Base-by-base conservation (phyloP, 2,329 filamentous ascomycete genomes). In the Hypocrella siamensis region DNA sequence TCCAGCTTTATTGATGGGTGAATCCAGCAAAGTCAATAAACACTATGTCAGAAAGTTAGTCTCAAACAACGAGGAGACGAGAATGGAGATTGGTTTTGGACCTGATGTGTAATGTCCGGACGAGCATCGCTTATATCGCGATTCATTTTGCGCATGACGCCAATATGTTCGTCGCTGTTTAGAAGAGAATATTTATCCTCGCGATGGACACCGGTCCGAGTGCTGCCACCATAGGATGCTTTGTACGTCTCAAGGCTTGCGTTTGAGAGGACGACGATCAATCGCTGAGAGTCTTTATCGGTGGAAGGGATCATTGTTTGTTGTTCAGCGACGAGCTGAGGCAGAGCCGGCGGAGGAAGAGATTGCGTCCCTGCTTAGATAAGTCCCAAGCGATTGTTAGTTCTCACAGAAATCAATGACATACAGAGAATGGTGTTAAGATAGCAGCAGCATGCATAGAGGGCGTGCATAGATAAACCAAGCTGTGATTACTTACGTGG, bases 61-160 rank as follows among this genome's bases (percentile, higher is more conserved):
- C 60, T 60, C 16, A 17, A 16, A 18, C 4, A 14, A 16, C 3
- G 10, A 22, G 21, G 6, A 6, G 7, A n/a, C n/a, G 7, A 19
- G 26, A 45, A 49, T 43, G 39, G 40, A 33, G 33, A 27, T 39
- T 40, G 37, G n/a, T n/a, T n/a, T n/a, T n/a, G 46, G 40, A 94
- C 88, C 83, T 96, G 90, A 56, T 98, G 90, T 28, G 90, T 93
- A 49, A 98, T 98, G 58, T 98, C 90, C 28, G 90, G 90, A 45
- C 90, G 76, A 38, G 90, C 90, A 58, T 98, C 90, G 54, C 86
- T 94, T 43, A 98, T 96, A 54, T 98, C 90, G 46, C 90, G 73
- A 54, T 93, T 93, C 88, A 96, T 96, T 67, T 96, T 98, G 49
- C 90, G 79, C 85, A 98, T 93, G 42, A 96, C 81, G 40, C 90